Evolutionary conservation across 371 early-diverging fungal genomes (phyloP).

Genomic region (Syncephalastrum contaminatum): DNA sequence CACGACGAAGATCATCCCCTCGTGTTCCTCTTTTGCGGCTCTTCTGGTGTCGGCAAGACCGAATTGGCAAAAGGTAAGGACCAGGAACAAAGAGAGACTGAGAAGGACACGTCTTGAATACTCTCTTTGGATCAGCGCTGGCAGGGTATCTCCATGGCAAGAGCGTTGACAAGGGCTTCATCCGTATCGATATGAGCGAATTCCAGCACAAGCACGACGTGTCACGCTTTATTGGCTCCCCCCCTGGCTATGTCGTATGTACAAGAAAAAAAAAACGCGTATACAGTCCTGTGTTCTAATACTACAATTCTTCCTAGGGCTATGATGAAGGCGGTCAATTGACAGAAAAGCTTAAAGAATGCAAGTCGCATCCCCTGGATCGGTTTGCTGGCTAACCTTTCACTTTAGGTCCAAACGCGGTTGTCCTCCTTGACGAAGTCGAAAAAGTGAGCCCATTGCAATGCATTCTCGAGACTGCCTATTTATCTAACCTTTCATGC

Average conservation of each 20-base stretch:
- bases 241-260: conserved; percentile 67
- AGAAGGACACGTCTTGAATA: too few species aligned
- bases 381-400: not conserved
- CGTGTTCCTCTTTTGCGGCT: conserved; percentile 73
- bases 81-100: too few species aligned
- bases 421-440: conserved; percentile 59
- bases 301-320: conserved; percentile 31
- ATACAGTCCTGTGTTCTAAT: too few species aligned
- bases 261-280: not conserved
- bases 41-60: conserved; percentile 76
- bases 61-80: conserved; percentile 65
- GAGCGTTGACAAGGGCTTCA: conserved; percentile 51
- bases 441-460: conserved; percentile 41
- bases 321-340: conserved; percentile 72
- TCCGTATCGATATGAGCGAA: conserved; percentile 74
- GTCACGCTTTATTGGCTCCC: conserved; percentile 67
- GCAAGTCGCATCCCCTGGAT: conserved; percentile 17
- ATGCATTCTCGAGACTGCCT: too few species aligned
- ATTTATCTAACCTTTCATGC: not conserved
- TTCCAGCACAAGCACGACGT: conserved; percentile 64
- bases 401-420: conserved; percentile 54
- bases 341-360: conserved; percentile 67
- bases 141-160: conserved; percentile 54
- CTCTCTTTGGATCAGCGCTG: conserved; percentile 20
- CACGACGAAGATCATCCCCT: conserved; percentile 66